These are phyloP conservation scores for Chalaropsis ovoidea DNA, from an alignment of 2,329 filamentous ascomycete genomes.

Conservation along the genomic window DNA sequence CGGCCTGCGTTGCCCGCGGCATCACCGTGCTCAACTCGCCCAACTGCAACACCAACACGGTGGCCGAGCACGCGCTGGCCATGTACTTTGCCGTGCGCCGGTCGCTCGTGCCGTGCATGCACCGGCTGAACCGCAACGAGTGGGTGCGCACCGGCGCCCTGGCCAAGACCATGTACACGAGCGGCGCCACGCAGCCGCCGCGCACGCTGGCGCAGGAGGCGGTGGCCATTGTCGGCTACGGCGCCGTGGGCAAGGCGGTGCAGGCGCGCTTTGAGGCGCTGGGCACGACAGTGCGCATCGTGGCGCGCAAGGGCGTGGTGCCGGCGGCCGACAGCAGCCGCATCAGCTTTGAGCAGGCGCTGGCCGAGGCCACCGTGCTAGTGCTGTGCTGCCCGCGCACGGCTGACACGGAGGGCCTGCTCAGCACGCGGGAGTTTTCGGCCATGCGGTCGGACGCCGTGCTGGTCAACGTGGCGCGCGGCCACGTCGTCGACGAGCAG, in stretches of 20 bases:
- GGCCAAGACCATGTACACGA: slow-evolving; percentile 11
- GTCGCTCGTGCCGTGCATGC: slow-evolving; percentile 15
- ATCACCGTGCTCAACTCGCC: slow-evolving; percentile 75
- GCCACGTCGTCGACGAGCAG: slow-evolving; percentile 68
- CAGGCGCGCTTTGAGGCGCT: slow-evolving; percentile 10
- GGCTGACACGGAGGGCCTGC: slow-evolving; percentile 64
- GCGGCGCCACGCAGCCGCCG: slow-evolving; percentile 5
- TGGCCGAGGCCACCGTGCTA: slow-evolving; percentile 62
- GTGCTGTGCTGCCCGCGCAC: slow-evolving; percentile 74
- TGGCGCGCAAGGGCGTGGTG: slow-evolving; percentile 14
- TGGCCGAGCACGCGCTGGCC: slow-evolving; percentile 67
- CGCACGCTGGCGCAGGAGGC: slow-evolving; percentile 17
- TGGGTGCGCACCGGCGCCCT: slow-evolving; percentile 15
- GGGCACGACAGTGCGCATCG: slow-evolving; percentile 15
- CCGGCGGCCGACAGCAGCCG: slow-evolving; percentile 5
- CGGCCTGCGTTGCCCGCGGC: slow-evolving; percentile 59
- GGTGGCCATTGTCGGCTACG: slow-evolving; percentile 17
- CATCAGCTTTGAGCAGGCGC: slow-evolving; percentile 39
- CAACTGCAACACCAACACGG: slow-evolving; percentile 68
- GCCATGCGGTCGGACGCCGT: slow-evolving; percentile 64
- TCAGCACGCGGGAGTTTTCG: slow-evolving; percentile 33
- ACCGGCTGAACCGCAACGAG: neutral
- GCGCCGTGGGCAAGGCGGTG: slow-evolving; percentile 19
- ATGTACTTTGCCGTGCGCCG: slow-evolving; percentile 51
- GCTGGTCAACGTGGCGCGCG: slow-evolving; percentile 69